Conservation (phyloP, 2,329 filamentous ascomycete species). For the Phaeoacremonium minimum region DNA sequence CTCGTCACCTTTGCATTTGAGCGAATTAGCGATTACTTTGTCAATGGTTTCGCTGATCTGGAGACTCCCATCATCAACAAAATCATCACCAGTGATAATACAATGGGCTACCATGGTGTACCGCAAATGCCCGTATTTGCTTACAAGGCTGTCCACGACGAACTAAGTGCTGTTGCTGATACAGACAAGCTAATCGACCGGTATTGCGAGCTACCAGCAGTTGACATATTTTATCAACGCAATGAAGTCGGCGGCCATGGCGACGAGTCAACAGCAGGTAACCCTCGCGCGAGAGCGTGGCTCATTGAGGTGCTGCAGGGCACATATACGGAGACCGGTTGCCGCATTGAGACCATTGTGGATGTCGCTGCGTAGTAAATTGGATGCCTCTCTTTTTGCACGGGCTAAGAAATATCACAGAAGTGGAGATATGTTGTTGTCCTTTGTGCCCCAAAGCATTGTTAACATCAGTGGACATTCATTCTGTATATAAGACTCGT, state of each 20-base stretch:
- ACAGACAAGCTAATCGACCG: conserved; percentile 35
- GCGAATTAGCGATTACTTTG: conserved; percentile 23
- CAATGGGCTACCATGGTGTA: conserved; percentile 26
- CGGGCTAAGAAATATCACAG: too few species aligned
- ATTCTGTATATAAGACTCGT: too few species aligned
- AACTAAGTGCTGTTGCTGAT: conserved; percentile 34
- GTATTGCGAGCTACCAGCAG: conserved; percentile 27
- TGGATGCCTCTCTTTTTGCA: too few species aligned
- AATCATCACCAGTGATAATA: conserved; percentile 20
- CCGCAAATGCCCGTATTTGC: conserved; percentile 43
- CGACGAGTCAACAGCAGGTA: too few species aligned
- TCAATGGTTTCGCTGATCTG: conserved; percentile 13
- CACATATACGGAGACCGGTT: too few species aligned
- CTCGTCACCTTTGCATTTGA: conserved; percentile 12
- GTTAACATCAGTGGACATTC: too few species aligned
- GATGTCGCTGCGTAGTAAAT: too few species aligned
- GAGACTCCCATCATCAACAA: conserved; percentile 14
- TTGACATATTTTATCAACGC: conserved; percentile 35
- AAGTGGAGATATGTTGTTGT: too few species aligned
- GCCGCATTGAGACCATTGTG: too few species aligned
- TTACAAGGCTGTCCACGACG: conserved; percentile 44
- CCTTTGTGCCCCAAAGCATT: too few species aligned
- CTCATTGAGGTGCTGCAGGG: too few species aligned
- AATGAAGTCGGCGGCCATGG: conserved; percentile 37
- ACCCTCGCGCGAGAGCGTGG: too few species aligned